These are phyloP conservation scores for Amauroascus verrucosus DNA, from an alignment of 2,329 filamentous ascomycete genomes.

Conservation along the genomic window DNA sequence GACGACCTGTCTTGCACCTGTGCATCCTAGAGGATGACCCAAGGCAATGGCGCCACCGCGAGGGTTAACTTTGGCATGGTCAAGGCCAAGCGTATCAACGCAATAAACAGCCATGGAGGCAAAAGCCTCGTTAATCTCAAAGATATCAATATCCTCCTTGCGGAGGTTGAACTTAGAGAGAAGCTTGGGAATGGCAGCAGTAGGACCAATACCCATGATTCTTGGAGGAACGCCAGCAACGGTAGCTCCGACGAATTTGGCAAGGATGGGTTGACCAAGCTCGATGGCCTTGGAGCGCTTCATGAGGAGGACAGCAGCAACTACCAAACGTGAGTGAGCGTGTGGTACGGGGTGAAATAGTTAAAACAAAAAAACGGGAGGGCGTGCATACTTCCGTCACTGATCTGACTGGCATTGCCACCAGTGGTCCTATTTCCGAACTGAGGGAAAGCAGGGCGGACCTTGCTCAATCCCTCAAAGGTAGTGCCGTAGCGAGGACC, in stretches of 20 bases:
- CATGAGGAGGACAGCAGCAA: constrained; percentile 55
- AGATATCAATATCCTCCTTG: constrained; percentile 73
- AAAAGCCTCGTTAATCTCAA: constrained; percentile 96
- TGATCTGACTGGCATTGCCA: constrained; percentile 90
- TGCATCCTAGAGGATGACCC: constrained; percentile 83
- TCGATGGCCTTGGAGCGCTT: constrained; percentile 89
- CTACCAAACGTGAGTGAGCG: constrained; percentile 5
- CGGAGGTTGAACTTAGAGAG: constrained; percentile 66
- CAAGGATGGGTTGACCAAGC: constrained; percentile 76
- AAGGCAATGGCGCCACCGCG: constrained; percentile 88
- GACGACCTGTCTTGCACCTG: constrained; percentile 79
- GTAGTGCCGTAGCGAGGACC: constrained; percentile 87
- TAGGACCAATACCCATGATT: constrained; percentile 78
- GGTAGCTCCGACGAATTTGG: constrained; percentile 76
- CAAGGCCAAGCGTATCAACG: constrained; percentile 54
- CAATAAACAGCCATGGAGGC: constrained; percentile 97
- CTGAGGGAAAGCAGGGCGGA: constrained; percentile 79
- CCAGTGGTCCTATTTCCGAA: constrained; percentile 81
- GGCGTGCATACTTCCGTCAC: constrained; percentile 62
- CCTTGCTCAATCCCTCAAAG: constrained; percentile 67
- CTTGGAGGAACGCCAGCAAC: constrained; percentile 81
- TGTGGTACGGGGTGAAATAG: too few species aligned
- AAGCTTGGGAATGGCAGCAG: constrained; percentile 64
- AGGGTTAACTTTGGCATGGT: constrained; percentile 71
- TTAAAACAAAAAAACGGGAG: neutral